Percentiles rank a stretch among this genome's conserved stretches.
Evolutionary conservation across 805 yeast species (phyloP).

Genomic region (Candida ascalaphidarum): DNA sequence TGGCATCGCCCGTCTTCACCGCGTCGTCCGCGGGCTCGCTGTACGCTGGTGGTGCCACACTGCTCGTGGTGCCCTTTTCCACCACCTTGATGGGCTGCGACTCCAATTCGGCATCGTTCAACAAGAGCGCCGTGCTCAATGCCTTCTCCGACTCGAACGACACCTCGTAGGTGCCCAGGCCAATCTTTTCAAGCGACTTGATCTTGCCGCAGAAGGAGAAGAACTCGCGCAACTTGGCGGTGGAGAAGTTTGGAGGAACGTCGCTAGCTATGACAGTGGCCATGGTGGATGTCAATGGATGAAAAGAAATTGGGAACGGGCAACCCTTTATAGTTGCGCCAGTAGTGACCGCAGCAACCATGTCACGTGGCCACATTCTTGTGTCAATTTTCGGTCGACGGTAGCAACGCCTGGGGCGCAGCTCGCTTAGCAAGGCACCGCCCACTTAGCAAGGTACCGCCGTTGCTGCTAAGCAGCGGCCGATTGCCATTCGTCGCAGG

Average conservation of each 20-base stretch:
- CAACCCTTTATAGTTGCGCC: too few relatives aligned
- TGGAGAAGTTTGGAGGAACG: conserved; percentile 41
- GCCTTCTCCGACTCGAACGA: conserved; percentile 53
- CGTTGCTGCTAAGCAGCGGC: too few relatives aligned
- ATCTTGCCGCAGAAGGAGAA: conserved; percentile 67
- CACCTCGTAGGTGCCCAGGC: conserved; percentile 42
- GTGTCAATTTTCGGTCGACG: too few relatives aligned
- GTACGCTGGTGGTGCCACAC: conserved; percentile 5
- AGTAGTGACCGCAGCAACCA: too few relatives aligned
- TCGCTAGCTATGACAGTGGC: conserved; percentile 46
- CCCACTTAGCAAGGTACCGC: too few relatives aligned
- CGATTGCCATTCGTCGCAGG: too few relatives aligned
- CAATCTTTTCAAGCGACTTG: conserved; percentile 18
- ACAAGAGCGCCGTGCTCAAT: conserved; percentile 57
- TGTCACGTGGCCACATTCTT: too few relatives aligned
- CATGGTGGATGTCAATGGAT: conserved; percentile 12
- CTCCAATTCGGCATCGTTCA: conserved; percentile 68
- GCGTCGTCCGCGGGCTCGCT: conserved; percentile 6
- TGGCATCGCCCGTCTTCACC: conserved; percentile 18
- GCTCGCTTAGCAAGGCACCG: too few relatives aligned
- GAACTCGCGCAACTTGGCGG: conserved; percentile 51
- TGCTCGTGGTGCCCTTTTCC: conserved; percentile 11
- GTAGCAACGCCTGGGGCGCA: too few relatives aligned
- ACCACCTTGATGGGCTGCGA: conserved; percentile 45
- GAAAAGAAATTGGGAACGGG: too few relatives aligned